These are phyloP conservation scores for Aureobasidium sp. DNA, from an alignment of 2,329 filamentous ascomycete genomes.

Conservation along the genomic window DNA sequence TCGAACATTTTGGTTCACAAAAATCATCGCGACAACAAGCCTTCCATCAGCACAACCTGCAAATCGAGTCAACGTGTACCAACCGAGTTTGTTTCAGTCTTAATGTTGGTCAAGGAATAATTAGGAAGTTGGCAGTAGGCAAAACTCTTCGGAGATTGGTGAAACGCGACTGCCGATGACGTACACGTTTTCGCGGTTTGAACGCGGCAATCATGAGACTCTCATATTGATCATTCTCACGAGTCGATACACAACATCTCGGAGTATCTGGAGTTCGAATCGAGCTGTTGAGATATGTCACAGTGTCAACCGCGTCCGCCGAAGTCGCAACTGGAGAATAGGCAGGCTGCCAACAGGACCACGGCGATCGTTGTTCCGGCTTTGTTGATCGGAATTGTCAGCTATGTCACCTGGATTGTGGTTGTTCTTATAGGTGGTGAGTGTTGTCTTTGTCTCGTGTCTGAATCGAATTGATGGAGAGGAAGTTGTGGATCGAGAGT, in stretches of 20 bases:
- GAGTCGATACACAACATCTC: neutral
- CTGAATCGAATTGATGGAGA: no score
- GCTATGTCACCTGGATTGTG: constrained; percentile 63
- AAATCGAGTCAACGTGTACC: neutral
- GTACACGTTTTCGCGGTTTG: neutral
- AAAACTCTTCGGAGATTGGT: neutral
- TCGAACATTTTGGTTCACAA: no score
- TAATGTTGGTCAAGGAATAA: neutral
- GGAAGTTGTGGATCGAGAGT: no score
- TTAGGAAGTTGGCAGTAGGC: neutral
- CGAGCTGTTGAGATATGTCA: neutral
- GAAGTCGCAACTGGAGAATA: constrained; percentile 11
- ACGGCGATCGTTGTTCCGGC: constrained; percentile 60
- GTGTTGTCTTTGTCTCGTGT: constrained; percentile 23
- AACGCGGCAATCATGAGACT: neutral
- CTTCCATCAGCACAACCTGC: neutral
- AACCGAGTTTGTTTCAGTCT: neutral
- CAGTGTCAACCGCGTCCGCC: constrained; percentile 3
- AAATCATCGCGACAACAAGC: no score
- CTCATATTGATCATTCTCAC: neutral
- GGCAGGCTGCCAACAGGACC: constrained; percentile 41
- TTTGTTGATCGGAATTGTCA: constrained; percentile 56
- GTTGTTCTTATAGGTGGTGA: constrained; percentile 59
- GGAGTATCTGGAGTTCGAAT: neutral
- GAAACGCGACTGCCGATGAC: constrained; percentile 6